phyloP scores from a whole-genome alignment of 192 early-diverging fungal genomes.

The Linnemannia schmuckeri region DNA sequence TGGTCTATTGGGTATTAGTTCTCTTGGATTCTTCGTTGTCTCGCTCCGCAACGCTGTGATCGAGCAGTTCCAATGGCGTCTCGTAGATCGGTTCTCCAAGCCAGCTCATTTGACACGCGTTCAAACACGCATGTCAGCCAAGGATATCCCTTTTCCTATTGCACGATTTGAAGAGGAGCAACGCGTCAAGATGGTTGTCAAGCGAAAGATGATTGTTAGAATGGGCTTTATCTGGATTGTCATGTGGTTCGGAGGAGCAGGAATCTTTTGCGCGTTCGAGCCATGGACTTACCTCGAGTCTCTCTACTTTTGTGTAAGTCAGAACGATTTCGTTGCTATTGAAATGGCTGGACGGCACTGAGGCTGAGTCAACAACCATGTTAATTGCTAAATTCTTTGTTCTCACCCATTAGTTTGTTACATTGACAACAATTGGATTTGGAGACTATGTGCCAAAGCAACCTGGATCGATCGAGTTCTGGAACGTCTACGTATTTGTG shows the following conservation, averaged over 20 bases:
- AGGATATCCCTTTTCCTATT: slow-evolving; percentile 42
- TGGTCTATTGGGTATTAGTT: slow-evolving; percentile 41
- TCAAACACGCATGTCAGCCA: slow-evolving; percentile 55
- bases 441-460: slow-evolving; percentile 43
- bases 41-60: slow-evolving; percentile 54
- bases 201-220: slow-evolving; percentile 45
- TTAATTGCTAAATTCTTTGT: neutral
- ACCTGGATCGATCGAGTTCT: slow-evolving; percentile 54
- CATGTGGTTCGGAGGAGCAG: slow-evolving; percentile 53
- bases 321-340: neutral
- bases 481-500: slow-evolving; percentile 54
- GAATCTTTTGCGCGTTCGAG: slow-evolving; percentile 42
- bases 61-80: slow-evolving; percentile 53
- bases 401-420: slow-evolving; percentile 34
- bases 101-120: slow-evolving; percentile 52
- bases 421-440: slow-evolving; percentile 53
- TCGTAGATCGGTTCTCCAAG: slow-evolving; percentile 37
- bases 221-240: slow-evolving; percentile 48
- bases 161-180: slow-evolving; percentile 45
- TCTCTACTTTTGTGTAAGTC: slow-evolving; percentile 48
- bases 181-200: slow-evolving; percentile 41
- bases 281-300: slow-evolving; percentile 44
- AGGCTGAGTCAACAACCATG: neutral
- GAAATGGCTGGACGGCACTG: neutral
- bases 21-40: slow-evolving; percentile 53